Evolutionary conservation across 176 grass and related monocot genomes (phyloP), one percentile per base, ranked within the genome.

Genomic region (Rhynchospora tenuis): DNA sequence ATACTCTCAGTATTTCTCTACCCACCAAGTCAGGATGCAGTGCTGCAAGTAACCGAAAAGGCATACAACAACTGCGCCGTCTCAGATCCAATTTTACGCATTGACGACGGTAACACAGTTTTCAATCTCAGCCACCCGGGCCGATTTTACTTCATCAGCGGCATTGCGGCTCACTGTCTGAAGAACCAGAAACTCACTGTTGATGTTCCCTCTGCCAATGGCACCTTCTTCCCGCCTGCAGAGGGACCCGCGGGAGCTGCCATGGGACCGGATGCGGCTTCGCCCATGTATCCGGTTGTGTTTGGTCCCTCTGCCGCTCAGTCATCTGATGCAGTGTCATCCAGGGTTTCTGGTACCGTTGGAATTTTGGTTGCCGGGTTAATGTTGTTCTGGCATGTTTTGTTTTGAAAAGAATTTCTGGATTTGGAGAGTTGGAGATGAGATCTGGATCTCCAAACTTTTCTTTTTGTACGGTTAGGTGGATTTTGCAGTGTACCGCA

Each of bases 81-180:
- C 2, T 54, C 85, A 15, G 88, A 84, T 47, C 90, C 92, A 12
- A 7, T 93, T 7, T 67, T 89, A 46, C 86, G 59, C 26, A 84
- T 98, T 16, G 85, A 71, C 60, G 92, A 98, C 68, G 95, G 92
- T 42, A 98, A 98, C 89, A 94, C 92, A 67, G 3, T 89, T 50
- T 98, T 94, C 86, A 98, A 98, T 79, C 87, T 98, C 69, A 94
- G 89, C 50, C 2, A 69, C n/a, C 86, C 95, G 0, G 95, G 92
- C 0, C 81, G 86, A 9, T 59, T 74, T 71, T 98, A 90, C 89
- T 94, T 88, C 87, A 91, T 58, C 78, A 98, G 95, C 72, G 86
- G 84, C 66, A 48, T 76, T 42, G 65, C 84, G 4, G 90, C 87
- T 0, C 95, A 87, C 67, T 98, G 95, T 86, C 84, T 76, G 19